Conservation (phyloP, 2,329 filamentous ascomycete species). For the Aschersonia sp. region DNA sequence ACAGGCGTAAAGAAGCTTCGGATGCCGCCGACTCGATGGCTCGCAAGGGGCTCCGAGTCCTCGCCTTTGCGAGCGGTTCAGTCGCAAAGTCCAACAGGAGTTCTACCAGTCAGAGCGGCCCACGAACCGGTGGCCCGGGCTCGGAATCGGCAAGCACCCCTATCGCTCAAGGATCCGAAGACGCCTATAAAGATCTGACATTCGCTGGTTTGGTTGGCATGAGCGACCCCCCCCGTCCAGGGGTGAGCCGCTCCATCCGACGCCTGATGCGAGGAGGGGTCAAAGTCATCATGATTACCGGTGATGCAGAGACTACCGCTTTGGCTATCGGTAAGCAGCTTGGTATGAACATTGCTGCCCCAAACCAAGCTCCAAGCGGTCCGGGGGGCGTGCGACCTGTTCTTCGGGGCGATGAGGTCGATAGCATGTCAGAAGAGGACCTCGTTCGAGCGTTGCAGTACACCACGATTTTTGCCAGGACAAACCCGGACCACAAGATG, state of each 20-base stretch:
- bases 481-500: constrained; percentile 93
- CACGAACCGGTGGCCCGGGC: constrained; percentile 39
- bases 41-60: constrained; percentile 71
- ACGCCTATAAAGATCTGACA: constrained; percentile 66
- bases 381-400: constrained; percentile 55
- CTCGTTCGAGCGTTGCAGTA: constrained; percentile 72
- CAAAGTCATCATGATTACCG: constrained; percentile 98
- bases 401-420: constrained; percentile 80
- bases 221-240: constrained; percentile 87
- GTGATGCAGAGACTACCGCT: constrained; percentile 88
- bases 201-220: constrained; percentile 93
- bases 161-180: constrained; percentile 40
- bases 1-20: constrained; percentile 57
- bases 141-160: constrained; percentile 23
- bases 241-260: constrained; percentile 78
- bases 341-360: constrained; percentile 68
- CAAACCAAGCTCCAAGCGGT: constrained; percentile 34
- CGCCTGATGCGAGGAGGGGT: constrained; percentile 87
- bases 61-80: constrained; percentile 82
- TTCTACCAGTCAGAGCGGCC: constrained; percentile 20
- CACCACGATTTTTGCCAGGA: constrained; percentile 90
- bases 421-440: constrained; percentile 75
- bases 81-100: constrained; percentile 33
- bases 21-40: constrained; percentile 79
- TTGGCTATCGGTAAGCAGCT: constrained; percentile 86